Conservation (phyloP, 2,329 filamentous ascomycete genomes). For the Teratosphaeria destructans region DNA sequence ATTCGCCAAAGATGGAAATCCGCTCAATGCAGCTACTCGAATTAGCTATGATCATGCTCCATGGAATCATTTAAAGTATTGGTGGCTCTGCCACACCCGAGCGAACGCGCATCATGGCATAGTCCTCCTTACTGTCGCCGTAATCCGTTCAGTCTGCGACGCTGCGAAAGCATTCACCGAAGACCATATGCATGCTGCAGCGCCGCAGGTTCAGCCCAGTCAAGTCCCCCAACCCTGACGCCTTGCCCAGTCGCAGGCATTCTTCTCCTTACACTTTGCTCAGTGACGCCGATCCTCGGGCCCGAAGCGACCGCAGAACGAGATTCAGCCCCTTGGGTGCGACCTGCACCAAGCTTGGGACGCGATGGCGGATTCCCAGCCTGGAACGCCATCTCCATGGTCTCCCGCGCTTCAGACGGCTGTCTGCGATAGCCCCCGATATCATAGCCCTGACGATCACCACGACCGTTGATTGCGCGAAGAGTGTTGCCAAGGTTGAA, state of each 20-base stretch:
- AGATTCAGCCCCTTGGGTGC: too few relatives aligned
- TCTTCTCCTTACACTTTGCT: background rate
- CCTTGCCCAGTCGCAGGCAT: background rate
- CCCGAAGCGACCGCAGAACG: too few relatives aligned
- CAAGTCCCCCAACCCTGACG: background rate
- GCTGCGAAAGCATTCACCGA: background rate
- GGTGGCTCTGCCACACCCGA: background rate
- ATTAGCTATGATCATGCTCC: background rate
- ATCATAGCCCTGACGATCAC: background rate
- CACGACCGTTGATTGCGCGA: slow-evolving; percentile 6
- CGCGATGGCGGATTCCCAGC: background rate
- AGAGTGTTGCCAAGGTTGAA: slow-evolving; percentile 14
- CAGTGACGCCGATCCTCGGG: background rate
- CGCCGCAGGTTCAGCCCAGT: background rate
- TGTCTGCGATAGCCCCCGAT: background rate
- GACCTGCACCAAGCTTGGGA: background rate
- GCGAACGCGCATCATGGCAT: background rate
- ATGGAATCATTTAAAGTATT: background rate
- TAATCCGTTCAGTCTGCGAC: background rate
- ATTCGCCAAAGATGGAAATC: background rate
- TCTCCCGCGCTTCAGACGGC: background rate
- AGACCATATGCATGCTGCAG: background rate
- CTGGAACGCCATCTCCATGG: background rate
- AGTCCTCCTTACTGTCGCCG: background rate
- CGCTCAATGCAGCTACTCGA: background rate